Evolutionary conservation across 768 basidiomycete genomes (phyloP).

Genomic region (Lactarius psammicola): DNA sequence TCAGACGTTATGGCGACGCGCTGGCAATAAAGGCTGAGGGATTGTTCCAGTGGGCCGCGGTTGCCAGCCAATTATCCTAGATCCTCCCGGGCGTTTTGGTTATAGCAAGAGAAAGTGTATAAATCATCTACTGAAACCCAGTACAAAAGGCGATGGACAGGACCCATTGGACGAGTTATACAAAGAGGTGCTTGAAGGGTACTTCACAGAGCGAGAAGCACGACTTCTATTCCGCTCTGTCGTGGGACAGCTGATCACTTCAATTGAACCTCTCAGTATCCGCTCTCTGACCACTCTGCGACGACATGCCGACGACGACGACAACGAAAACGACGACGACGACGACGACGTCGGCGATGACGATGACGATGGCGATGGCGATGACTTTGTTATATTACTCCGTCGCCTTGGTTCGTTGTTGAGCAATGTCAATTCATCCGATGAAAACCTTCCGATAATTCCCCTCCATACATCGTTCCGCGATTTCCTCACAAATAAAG

Average conservation of each 20-base stretch:
- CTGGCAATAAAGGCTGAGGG: background rate
- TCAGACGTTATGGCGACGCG: background rate
- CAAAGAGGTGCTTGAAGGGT: background rate
- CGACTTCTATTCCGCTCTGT: background rate
- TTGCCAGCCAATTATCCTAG: background rate
- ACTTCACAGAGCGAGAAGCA: background rate
- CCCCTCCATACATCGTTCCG: constrained; percentile 1
- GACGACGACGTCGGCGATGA: too few species aligned
- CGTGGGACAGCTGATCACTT: background rate
- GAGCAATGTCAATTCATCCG: background rate
- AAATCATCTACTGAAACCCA: background rate
- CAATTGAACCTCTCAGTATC: background rate
- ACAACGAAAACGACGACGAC: too few species aligned
- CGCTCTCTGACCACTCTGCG: background rate
- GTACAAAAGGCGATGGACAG: background rate
- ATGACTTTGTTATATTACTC: background rate
- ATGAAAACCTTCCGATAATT: background rate
- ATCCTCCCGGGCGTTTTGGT: background rate
- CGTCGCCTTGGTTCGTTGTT: constrained; percentile 8
- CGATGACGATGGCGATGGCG: too few species aligned
- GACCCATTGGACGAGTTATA: background rate
- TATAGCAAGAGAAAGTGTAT: background rate
- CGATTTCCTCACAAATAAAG: constrained; percentile 1
- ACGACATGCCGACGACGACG: too few species aligned
- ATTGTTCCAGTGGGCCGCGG: background rate